phyloP scores from a whole-genome alignment of 495 filamentous ascomycete species.

The Sordaria brevicollis region DNA sequence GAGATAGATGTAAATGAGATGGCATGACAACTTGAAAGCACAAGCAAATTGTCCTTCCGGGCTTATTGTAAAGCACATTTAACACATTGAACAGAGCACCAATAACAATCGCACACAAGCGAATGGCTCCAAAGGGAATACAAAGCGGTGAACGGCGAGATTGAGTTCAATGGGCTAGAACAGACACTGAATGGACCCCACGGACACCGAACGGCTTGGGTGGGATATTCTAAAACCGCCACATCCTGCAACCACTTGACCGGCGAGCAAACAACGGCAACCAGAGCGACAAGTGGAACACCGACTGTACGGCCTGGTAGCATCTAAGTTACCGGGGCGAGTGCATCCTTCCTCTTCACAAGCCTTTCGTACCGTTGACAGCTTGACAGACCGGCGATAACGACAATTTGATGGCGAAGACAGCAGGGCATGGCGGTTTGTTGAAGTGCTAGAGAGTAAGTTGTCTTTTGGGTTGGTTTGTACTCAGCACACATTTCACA shows the following conservation, averaged over 20 bases:
- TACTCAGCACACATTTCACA: no score
- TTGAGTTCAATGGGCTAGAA: not conserved
- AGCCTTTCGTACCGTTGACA: not conserved
- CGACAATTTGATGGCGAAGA: no score
- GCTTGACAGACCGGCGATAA: no score
- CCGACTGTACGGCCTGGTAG: not conserved
- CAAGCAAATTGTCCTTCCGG: not conserved
- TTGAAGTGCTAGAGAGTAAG: no score
- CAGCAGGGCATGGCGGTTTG: not conserved
- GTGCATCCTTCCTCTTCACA: not conserved
- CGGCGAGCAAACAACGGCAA: not conserved
- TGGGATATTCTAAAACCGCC: not conserved
- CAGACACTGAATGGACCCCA: not conserved
- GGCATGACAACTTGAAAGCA: no score
- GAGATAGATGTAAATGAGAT: not conserved
- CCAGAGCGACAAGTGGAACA: not conserved
- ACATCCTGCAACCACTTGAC: not conserved
- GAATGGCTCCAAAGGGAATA: not conserved
- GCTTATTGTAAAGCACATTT: no score
- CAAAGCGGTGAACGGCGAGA: not conserved
- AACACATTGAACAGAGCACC: not conserved
- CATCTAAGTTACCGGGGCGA: no score
- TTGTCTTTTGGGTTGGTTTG: no score
- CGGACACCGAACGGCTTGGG: not conserved
- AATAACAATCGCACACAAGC: not conserved